These are phyloP conservation scores for Marvania coccoides DNA, from an alignment of 139 green algal genomes.

Conservation along the genomic window DNA sequence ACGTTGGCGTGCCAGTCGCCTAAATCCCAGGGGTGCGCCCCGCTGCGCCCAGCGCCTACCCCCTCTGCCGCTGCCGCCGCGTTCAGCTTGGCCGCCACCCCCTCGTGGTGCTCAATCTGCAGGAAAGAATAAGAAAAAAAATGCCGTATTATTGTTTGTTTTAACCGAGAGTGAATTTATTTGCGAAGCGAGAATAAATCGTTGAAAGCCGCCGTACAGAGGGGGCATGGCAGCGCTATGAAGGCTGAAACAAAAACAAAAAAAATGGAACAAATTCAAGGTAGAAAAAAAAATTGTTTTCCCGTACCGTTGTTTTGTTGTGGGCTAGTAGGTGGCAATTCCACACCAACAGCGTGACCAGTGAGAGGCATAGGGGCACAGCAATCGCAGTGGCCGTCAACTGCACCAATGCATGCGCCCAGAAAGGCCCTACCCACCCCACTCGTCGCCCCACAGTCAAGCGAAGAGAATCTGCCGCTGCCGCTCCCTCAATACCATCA, in stretches of 20 bases:
- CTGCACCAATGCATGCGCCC: slow-evolving; percentile 7
- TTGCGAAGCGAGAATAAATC: no score
- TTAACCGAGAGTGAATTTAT: no score
- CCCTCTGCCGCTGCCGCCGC: not conserved
- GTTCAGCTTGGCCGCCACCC: not conserved
- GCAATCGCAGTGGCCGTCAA: slow-evolving; percentile 32
- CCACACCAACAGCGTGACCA: slow-evolving; percentile 69
- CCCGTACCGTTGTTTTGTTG: slow-evolving; percentile 90
- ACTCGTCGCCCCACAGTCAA: not conserved
- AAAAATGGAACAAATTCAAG: no score
- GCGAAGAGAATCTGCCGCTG: not conserved
- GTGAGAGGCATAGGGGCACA: slow-evolving; percentile 41
- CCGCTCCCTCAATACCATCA: no score
- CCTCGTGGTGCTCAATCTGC: slow-evolving; percentile 71
- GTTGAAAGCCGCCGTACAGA: no score
- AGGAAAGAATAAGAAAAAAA: no score
- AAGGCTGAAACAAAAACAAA: no score
- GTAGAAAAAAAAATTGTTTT: no score
- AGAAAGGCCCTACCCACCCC: slow-evolving; percentile 7
- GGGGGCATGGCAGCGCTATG: no score
- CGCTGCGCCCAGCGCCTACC: not conserved
- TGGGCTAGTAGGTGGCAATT: slow-evolving; percentile 53
- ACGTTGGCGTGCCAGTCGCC: slow-evolving; percentile 5
- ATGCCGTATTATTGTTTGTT: no score
- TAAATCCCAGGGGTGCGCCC: slow-evolving; percentile 7